These are phyloP conservation scores for Tylopilus sp. DNA, from an alignment of 768 basidiomycete species.

Conservation along the genomic window DNA sequence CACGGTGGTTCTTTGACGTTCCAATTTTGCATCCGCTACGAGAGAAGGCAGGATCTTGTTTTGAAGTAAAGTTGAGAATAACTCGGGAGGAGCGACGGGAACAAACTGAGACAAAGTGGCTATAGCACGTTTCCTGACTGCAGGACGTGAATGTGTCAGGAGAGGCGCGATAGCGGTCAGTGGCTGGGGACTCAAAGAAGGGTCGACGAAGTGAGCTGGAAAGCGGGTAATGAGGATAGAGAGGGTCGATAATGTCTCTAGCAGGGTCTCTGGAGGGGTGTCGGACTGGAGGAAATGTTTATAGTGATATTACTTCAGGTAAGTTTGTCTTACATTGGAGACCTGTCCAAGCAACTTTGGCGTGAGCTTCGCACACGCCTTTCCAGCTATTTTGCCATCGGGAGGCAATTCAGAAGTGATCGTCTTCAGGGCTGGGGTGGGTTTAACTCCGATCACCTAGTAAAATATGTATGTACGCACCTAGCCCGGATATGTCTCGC, in stretches of 20 bases:
- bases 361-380: slow-evolving; percentile 79
- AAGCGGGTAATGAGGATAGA: slow-evolving; percentile 87
- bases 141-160: slow-evolving; percentile 71
- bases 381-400: slow-evolving; percentile 73
- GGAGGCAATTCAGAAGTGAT: slow-evolving; percentile 88
- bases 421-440: slow-evolving; percentile 77
- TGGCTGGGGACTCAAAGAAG: slow-evolving; percentile 54
- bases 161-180: slow-evolving; percentile 67
- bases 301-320: slow-evolving; percentile 1
- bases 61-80: slow-evolving; percentile 61
- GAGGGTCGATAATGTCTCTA: slow-evolving; percentile 81
- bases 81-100: slow-evolving; percentile 59
- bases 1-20: slow-evolving; percentile 73
- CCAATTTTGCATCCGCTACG: slow-evolving; percentile 46
- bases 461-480: slow-evolving; percentile 37
- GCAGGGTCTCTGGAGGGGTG: slow-evolving; percentile 75
- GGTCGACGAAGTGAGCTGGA: slow-evolving; percentile 59
- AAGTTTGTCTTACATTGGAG: slow-evolving; percentile 51
- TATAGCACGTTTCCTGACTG: slow-evolving; percentile 92
- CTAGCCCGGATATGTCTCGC: slow-evolving; percentile 90
- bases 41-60: slow-evolving; percentile 61
- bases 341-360: slow-evolving; percentile 81
- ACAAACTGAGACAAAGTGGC: slow-evolving; percentile 82
- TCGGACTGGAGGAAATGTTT: slow-evolving; percentile 39
- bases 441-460: neutral